Base-by-base conservation (phyloP, 1,139 yeast genomes). In the Hanseniaspora gamundiae region DNA sequence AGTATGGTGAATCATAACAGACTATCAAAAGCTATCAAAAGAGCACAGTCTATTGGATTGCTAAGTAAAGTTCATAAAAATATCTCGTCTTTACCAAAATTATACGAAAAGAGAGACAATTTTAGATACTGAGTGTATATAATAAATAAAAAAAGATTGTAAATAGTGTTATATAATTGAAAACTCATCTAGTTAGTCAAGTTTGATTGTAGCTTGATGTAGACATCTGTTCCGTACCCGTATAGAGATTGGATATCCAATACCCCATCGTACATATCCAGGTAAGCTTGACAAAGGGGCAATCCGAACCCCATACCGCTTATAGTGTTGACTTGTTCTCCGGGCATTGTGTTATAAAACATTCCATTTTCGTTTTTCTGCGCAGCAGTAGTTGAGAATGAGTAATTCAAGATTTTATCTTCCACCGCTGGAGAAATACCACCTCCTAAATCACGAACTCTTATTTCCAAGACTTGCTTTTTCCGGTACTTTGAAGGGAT, bases 261-360 rank as follows among this genome's bases (percentile, higher is more conserved):
- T 61, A 72, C 75, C 1, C 97, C 97, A 35, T 78, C 79, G 57
- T 80, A 79, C 55, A 78, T 70, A 56, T 76, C 80, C 31, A 80
- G 75, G 54, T 80, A 80, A 0, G 83, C 80, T 55, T 76, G 74
- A 65, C 91, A 84, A 48, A 88, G 66, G 1, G 97, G 97, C 44
- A 88, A 64, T 0, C 98, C 98, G 58, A 86, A 88, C 0, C 98
- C 98, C 84, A 91, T 81, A 0, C 98, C 98, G 0, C 96, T 95
- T 29, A 87, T 85, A 6, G 77, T 73, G 54, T 80, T 76, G 0
- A 81, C 80, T 1, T 80, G 83, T 31, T 67, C 71, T 57, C 87
- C 93, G 0, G 93, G 93, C 17, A 84, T 78, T 17, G 75, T 74
- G 54, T 82, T 82, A 26, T 61, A 65, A 17, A 56, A 58, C 54